Evolutionary conservation across 805 yeast genomes (phyloP), one percentile per base, ranked within the genome.

Genomic region (Candida fluviatilis): DNA sequence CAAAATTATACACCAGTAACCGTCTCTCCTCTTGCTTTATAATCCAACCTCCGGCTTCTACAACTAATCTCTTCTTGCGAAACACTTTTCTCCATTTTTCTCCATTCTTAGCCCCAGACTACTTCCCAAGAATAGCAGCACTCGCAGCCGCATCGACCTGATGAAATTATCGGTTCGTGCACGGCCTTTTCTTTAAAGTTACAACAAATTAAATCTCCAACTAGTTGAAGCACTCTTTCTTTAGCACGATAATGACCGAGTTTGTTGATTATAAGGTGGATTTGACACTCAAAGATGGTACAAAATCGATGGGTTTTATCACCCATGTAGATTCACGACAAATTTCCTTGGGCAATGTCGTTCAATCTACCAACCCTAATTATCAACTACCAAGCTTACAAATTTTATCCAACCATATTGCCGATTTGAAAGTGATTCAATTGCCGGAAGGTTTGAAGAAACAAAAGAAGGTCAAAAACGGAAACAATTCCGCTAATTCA

Each of bases 381-480:
- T 29, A 29, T 17, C 37, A 31, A n/a, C 37, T 36, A 16, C 48
- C 43, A n/a, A 36, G 23, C 23, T 40, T 43, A 41, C 62, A 28
- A 31, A 57, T 45, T 34, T 40, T 35, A 38, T 75, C 76, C 25
- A 34, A 48, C 10, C 60, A 60, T 11, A 76, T 81, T 32, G 55
- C 64, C 4, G 84, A 80, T 50, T 60, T 81, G 55, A 73, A 71
- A 42, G 84, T 81, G 6, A 45, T 73, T 5, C 79, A 69, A 34
- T 54, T 80, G n/a, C 83, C 84, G 5, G 55, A 48, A 32, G 34
- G 35, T 7, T 48, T 49, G 16, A 38, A 43, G 30, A 49, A 50
- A 25, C 51, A 42, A 24, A 32, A 31, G 18, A 26, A 26, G 13
- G 13, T n/a, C 27, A 14, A 28, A 19, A 11, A 25, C 18, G 11